phyloP scores from a whole-genome alignment of 805 yeast genomes.

The Metschnikowia continentalis region DNA sequence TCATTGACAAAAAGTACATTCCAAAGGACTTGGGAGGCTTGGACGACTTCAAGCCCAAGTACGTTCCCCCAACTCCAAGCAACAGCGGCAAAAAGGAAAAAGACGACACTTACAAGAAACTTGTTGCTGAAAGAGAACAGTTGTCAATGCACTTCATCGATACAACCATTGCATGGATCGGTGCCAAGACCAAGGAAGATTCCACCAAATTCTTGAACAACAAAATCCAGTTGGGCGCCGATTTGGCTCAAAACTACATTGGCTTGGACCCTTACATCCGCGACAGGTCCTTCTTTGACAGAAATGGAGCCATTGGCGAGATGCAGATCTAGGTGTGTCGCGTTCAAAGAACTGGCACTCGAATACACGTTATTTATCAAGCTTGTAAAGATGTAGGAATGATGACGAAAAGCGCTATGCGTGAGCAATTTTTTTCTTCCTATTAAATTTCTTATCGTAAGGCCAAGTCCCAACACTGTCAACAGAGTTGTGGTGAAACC shows the following conservation, averaged over 20 bases:
- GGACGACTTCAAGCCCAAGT: conserved; percentile 55
- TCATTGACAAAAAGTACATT: conserved; percentile 54
- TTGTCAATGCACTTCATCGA: conserved; percentile 52
- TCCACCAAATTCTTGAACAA: conserved; percentile 47
- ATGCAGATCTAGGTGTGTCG: conserved; percentile 5
- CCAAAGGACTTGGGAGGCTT: conserved; percentile 76
- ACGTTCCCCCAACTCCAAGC: conserved; percentile 59
- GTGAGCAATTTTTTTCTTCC: no score
- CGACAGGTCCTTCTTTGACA: conserved; percentile 16
- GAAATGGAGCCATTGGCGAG: conserved; percentile 14
- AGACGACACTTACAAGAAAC: conserved; percentile 40
- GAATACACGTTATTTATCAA: background rate
- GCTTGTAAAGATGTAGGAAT: background rate
- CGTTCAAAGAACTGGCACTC: background rate
- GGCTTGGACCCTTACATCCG: conserved; percentile 40
- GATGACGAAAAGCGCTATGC: background rate
- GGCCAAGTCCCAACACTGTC: no score
- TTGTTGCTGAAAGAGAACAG: conserved; percentile 51
- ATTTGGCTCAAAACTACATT: conserved; percentile 60
- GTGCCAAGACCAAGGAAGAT: conserved; percentile 50
- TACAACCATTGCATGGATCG: conserved; percentile 77
- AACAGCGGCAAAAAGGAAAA: conserved; percentile 35
- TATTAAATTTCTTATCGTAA: no score
- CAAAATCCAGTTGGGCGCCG: conserved; percentile 49
- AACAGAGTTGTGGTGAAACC: no score